Base-by-base conservation (phyloP, 768 basidiomycete species). In the Tephrocybe rancida region DNA sequence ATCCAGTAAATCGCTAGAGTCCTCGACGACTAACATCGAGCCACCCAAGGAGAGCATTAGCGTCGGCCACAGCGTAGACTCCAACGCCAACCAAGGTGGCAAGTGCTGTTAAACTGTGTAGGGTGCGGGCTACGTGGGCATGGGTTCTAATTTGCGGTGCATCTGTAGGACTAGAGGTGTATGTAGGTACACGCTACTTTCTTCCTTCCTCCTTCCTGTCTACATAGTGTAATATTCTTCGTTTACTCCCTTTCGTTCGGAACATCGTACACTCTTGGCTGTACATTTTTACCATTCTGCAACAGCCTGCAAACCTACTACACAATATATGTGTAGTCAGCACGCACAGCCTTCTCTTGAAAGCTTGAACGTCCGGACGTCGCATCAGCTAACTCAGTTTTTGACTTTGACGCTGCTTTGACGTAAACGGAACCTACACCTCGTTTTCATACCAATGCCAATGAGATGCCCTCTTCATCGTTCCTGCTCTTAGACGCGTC, bases 1-100 rank as follows among this genome's bases (percentile, higher is more conserved):
- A 32, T 98, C 96, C 48, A 90, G 86, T 82, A 98, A 96, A 74
- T 85, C 92, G 43, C 86, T 99, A 53, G 96, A 98, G 67, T 86
- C 88, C 60, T 87, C 69, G 71, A 86, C 67, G 74, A 91, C 74
- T 77, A 87, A 70, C 82, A 89, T 84, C 81, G 86, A 83, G 79
- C 90, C 69, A 72, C 92, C 66, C 18, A 92, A 90, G 52, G 87
- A 92, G 69, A 92, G 87, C 51, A 89, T 98, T 73, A 87, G 83
- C 29, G 90, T 98, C 55, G 85, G 83, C 34, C 87, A 85, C n/a
- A 89, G 82, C 61, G 78, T 85, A 48, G 86, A 89, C 64, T 70
- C 81, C 52, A 81, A 78, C 61, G 75, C 78, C 39, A 75, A 78
- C 61, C 75, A 83, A 64, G 74, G 77, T 54, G 71, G 79, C 69